Percentiles rank a stretch among this genome's conserved stretches.
Evolutionary conservation across 164 flowering plant genomes (phyloP).

Genomic region (Euptelea pleiosperma): DNA sequence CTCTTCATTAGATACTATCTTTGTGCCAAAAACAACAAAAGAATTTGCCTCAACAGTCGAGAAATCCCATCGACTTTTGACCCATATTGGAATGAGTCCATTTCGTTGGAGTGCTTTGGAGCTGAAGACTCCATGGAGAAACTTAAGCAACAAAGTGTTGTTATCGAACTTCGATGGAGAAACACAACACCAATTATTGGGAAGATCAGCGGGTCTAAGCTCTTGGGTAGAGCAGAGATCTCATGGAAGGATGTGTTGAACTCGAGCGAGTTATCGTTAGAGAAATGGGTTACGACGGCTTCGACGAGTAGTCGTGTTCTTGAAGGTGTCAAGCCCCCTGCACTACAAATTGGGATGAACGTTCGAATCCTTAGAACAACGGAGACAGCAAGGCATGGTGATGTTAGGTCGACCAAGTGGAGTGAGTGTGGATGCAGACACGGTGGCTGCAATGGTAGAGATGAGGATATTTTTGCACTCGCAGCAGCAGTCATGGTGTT

Average conservation of each 20-base stretch:
- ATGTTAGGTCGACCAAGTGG: conserved; percentile 9
- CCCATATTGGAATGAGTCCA: conserved; percentile 42
- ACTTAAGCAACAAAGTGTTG: conserved; percentile 39
- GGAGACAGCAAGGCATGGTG: not conserved
- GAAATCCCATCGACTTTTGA: conserved; percentile 37
- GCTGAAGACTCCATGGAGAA: conserved; percentile 26
- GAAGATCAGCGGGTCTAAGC: conserved; percentile 31
- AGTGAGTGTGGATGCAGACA: conserved; percentile 23
- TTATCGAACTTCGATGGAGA: conserved; percentile 63
- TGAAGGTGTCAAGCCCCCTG: conserved; percentile 20
- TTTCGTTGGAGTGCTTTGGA: conserved; percentile 52
- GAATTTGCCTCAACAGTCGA: conserved; percentile 37
- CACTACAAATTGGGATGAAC: conserved; percentile 21
- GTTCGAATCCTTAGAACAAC: not conserved
- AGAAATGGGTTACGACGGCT: conserved; percentile 36
- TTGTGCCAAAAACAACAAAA: conserved; percentile 34
- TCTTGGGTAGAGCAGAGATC: conserved; percentile 54
- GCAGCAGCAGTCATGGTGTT: conserved; percentile 18
- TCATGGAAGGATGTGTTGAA: conserved; percentile 53
- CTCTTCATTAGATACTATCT: conserved; percentile 62
- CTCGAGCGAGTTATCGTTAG: conserved; percentile 37
- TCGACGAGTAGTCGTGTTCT: not conserved
- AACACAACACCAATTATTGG: conserved; percentile 28
- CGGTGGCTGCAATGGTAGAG: conserved; percentile 20
- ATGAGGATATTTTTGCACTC: conserved; percentile 24